Base-by-base conservation (phyloP, 306 rosid species). In the Nissolia schottii region DNA sequence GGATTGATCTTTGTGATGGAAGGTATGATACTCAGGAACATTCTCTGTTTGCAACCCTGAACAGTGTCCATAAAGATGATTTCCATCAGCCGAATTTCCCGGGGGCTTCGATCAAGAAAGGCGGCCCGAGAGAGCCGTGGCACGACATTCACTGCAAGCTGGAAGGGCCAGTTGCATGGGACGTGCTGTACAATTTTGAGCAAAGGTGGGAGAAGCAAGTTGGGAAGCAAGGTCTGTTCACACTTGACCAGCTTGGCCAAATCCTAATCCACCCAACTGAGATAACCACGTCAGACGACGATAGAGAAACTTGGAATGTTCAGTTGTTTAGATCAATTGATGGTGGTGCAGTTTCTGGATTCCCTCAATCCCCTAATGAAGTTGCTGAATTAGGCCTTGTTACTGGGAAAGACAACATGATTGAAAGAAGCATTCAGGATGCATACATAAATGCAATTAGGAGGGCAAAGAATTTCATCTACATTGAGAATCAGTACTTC, bases 51-150 rank as follows among this genome's bases (percentile, higher is more conserved):
- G 31, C 79, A 71, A 85, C 90, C 25, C 31, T 93, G 19, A 35
- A 16, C 12, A 75, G 85, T 45, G 38, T 75, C 53, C 96, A 93
- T 75, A 48, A 41, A n/a, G 41, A 70, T 51, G 96, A 90, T 80
- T 93, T 93, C 51, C 98, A 93, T 66, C 97, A 90, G 61, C 97
- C 92, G 0, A 93, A 88, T 50, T 90, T 93, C 75, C 27, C 85
- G 0, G 84, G 76, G 1, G 79, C 96, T 76, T 87, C 90, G 0
- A 86, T 90, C 2, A 57, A 77, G 24, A 90, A 90, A 76, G 92
- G 98, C 4, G 97, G 97, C 77, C 98, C 98, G 3, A 82, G 93
- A 77, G 97, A 90, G 75, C 98, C 97, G 3, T 90, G 98, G 97
- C 96, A 93, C 77, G 98, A 90, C 63, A 84, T 90, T 65, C 97